These are phyloP conservation scores for Delonix regia DNA, from an alignment of 306 rosid species.

Conservation along the genomic window DNA sequence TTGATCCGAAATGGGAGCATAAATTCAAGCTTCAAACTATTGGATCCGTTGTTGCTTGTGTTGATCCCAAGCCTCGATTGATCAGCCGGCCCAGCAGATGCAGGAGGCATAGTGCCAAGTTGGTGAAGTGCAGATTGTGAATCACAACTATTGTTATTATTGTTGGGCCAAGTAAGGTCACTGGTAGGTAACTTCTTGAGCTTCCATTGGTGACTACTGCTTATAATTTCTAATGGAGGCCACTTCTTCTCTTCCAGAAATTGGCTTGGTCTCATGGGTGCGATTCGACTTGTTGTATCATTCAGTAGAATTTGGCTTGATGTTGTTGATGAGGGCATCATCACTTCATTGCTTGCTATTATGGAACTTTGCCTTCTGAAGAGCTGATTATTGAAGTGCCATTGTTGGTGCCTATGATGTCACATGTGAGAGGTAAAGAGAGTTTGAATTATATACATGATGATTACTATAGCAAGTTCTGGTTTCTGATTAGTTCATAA, in stretches of 20 bases:
- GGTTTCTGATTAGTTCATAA: background rate
- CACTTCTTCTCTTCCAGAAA: conserved; percentile 58
- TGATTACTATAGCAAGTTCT: background rate
- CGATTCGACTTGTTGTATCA: conserved; percentile 34
- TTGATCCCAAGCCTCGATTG: background rate
- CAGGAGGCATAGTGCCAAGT: conserved; percentile 26
- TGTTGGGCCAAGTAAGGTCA: conserved; percentile 17
- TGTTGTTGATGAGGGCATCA: conserved; percentile 35
- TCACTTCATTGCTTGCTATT: conserved; percentile 29
- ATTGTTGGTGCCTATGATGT: conserved; percentile 42
- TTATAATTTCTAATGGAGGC: conserved; percentile 51
- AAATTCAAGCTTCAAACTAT: conserved; percentile 36
- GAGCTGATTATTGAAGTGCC: conserved; percentile 40
- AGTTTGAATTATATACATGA: background rate
- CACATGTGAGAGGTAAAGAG: background rate
- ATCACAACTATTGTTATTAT: background rate
- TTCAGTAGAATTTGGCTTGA: conserved; percentile 32
- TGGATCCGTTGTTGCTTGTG: background rate
- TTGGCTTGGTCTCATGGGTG: conserved; percentile 60
- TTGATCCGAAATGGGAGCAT: conserved; percentile 53
- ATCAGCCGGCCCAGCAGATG: conserved; percentile 21
- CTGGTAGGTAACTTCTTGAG: conserved; percentile 31
- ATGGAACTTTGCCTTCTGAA: conserved; percentile 39
- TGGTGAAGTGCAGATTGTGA: conserved; percentile 35
- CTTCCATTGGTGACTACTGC: conserved; percentile 32